These are phyloP conservation scores for Myrica gale DNA, from an alignment of 306 rosid genomes.

Conservation along the genomic window DNA sequence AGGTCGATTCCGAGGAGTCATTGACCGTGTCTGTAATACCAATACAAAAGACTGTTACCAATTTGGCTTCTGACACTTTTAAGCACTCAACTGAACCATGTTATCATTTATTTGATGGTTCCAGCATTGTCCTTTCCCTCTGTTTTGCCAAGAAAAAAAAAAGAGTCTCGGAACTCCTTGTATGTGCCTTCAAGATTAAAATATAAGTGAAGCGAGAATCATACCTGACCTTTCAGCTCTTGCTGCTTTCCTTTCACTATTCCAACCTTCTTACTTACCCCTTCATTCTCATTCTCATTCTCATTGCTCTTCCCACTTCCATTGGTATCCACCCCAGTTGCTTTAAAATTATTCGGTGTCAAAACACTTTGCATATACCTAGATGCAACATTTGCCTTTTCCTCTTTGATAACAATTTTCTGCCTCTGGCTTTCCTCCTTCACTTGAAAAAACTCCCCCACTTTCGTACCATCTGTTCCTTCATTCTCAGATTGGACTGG, in stretches of 20 bases:
- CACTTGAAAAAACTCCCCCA: conserved; percentile 35
- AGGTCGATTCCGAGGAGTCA: conserved; percentile 37
- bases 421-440: conserved; percentile 54
- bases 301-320: conserved; percentile 52
- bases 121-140: not conserved
- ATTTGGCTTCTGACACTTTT: not conserved
- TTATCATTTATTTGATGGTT: not conserved
- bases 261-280: conserved; percentile 44
- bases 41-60: conserved; percentile 29
- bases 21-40: conserved; percentile 46
- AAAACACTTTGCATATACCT: conserved; percentile 85
- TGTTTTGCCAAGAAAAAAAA: not conserved
- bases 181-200: conserved; percentile 12
- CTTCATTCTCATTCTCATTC: conserved; percentile 51
- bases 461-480: conserved; percentile 35
- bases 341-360: conserved; percentile 41
- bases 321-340: conserved; percentile 37
- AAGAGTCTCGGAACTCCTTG: conserved; percentile 1
- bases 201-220: conserved; percentile 25
- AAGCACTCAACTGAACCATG: not conserved
- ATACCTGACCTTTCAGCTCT: conserved; percentile 82
- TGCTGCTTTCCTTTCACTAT: conserved; percentile 56
- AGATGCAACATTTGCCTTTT: conserved; percentile 69
- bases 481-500: conserved; percentile 31
- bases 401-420: conserved; percentile 80